Percentiles rank a stretch among this genome's conserved stretches.
These are phyloP conservation scores for Botrytis deweyae DNA, from an alignment of 2,329 filamentous ascomycete genomes.

Conservation along the genomic window DNA sequence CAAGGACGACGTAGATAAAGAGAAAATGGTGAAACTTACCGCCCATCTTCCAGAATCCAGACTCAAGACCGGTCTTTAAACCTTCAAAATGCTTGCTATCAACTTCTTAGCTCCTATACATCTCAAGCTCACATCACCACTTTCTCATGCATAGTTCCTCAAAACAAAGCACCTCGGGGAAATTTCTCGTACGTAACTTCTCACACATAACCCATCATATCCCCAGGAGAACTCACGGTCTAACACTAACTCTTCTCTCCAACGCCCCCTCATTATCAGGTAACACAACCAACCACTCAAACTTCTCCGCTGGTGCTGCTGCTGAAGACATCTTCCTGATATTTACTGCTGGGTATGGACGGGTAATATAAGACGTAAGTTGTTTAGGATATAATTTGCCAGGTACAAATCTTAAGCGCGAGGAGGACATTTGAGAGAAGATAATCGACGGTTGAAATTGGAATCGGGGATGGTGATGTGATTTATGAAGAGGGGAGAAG, in stretches of 20 bases:
- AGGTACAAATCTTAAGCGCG: not conserved
- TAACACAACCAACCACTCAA: constrained; percentile 67
- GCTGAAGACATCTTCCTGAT: constrained; percentile 18
- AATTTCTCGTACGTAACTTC: not conserved
- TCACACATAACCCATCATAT: not conserved
- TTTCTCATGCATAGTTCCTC: not conserved
- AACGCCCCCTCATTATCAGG: constrained; percentile 63
- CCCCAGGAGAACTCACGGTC: constrained; percentile 49
- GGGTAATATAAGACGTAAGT: not conserved
- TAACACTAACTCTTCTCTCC: constrained; percentile 61
- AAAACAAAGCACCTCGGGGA: not conserved
- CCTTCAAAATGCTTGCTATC: constrained; percentile 41
- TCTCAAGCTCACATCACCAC: not conserved
- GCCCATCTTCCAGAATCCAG: constrained; percentile 62
- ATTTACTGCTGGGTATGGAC: not conserved
- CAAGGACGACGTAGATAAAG: not conserved
- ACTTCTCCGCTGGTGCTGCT: constrained; percentile 41
- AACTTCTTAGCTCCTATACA: not conserved
- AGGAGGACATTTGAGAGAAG: constrained; percentile 8
- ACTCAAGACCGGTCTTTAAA: constrained; percentile 50
- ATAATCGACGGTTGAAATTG: not conserved
- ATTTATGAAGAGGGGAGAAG: not conserved
- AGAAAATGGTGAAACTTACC: constrained; percentile 29
- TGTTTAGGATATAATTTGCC: not conserved
- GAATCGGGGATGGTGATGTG: not conserved